A percentile compares a stretch with the other conserved stretches of the same genome.
phyloP scores from a whole-genome alignment of 2,329 filamentous ascomycete species.

The Dothistroma pini region DNA sequence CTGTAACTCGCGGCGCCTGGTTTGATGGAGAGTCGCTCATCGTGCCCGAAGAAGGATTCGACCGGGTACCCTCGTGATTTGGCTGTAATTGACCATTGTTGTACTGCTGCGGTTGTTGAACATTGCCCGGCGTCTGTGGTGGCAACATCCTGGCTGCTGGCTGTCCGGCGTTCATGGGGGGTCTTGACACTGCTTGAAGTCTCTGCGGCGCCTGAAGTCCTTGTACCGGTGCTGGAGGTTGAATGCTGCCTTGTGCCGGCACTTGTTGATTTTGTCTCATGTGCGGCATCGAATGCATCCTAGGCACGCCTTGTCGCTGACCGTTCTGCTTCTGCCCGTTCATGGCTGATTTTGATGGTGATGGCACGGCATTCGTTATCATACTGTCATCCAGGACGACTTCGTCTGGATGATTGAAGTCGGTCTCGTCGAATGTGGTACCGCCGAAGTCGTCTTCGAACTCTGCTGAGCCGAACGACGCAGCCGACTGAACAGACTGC shows the following conservation, averaged over 20 bases:
- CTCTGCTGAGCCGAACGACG: conserved; percentile 37
- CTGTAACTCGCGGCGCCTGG: conserved; percentile 26
- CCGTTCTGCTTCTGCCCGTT: conserved; percentile 18
- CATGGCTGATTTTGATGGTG: conserved; percentile 21
- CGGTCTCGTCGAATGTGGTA: conserved; percentile 55
- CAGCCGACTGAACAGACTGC: conserved; percentile 35
- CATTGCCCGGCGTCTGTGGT: conserved; percentile 27
- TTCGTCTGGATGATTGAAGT: conserved; percentile 67
- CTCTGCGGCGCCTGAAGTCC: conserved; percentile 23
- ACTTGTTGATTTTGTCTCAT: conserved; percentile 18
- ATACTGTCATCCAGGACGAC: conserved; percentile 52
- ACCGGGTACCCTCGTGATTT: conserved; percentile 26
- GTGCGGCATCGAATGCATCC: conserved; percentile 34
- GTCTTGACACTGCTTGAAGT: conserved; percentile 23
- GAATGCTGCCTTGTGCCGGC: conserved; percentile 22
- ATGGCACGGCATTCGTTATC: conserved; percentile 15
- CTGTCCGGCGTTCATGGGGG: conserved; percentile 23
- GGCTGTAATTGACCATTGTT: conserved; percentile 12
- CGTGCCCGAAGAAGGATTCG: conserved; percentile 31
- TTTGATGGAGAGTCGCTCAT: conserved; percentile 26
- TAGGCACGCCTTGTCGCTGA: conserved; percentile 25
- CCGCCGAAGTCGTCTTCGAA: conserved; percentile 56
- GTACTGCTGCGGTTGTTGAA: conserved; percentile 26
- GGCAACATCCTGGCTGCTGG: conserved; percentile 26
- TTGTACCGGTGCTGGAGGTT: conserved; percentile 24